phyloP scores from a whole-genome alignment of 2,329 filamentous ascomycete species.

The Curvularia hawaiiensis region DNA sequence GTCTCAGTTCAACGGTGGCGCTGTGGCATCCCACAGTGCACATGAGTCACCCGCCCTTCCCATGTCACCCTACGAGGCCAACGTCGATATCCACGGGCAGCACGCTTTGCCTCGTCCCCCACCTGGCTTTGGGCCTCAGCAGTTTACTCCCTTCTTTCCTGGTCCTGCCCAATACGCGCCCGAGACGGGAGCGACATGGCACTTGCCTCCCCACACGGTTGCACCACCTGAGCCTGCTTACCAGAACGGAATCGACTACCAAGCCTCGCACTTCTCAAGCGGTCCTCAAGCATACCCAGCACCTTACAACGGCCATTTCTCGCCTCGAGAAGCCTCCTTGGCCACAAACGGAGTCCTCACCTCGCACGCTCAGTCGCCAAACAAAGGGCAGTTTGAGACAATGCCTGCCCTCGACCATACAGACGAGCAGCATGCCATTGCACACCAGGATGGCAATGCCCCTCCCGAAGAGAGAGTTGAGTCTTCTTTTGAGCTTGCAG shows the following conservation, averaged over 20 bases:
- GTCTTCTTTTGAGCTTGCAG: slow-evolving; percentile 37
- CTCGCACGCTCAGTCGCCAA: slow-evolving; percentile 44
- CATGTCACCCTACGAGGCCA: slow-evolving; percentile 39
- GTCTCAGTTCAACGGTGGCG: slow-evolving; percentile 35
- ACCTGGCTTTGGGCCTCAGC: slow-evolving; percentile 39
- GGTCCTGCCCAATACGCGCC: slow-evolving; percentile 45
- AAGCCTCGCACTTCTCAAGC: slow-evolving; percentile 24
- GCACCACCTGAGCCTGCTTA: slow-evolving; percentile 34
- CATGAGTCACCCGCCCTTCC: slow-evolving; percentile 47
- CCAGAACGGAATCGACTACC: slow-evolving; percentile 32
- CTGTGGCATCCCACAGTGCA: slow-evolving; percentile 49
- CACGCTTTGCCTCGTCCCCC: slow-evolving; percentile 36
- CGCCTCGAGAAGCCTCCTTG: slow-evolving; percentile 22
- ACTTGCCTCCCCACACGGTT: slow-evolving; percentile 38
- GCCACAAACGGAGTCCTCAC: slow-evolving; percentile 33
- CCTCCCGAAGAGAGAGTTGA: slow-evolving; percentile 26
- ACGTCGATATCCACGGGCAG: slow-evolving; percentile 23
- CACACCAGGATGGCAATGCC: slow-evolving; percentile 26
- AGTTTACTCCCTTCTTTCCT: slow-evolving; percentile 39
- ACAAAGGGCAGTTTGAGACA: slow-evolving; percentile 36
- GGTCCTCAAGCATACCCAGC: slow-evolving; percentile 25
- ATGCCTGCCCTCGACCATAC: slow-evolving; percentile 26
- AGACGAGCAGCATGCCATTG: slow-evolving; percentile 25
- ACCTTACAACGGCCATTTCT: slow-evolving; percentile 26
- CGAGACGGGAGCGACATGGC: slow-evolving; percentile 38